Conservation (phyloP, 805 yeast species). For the Candida ponderosae region DNA sequence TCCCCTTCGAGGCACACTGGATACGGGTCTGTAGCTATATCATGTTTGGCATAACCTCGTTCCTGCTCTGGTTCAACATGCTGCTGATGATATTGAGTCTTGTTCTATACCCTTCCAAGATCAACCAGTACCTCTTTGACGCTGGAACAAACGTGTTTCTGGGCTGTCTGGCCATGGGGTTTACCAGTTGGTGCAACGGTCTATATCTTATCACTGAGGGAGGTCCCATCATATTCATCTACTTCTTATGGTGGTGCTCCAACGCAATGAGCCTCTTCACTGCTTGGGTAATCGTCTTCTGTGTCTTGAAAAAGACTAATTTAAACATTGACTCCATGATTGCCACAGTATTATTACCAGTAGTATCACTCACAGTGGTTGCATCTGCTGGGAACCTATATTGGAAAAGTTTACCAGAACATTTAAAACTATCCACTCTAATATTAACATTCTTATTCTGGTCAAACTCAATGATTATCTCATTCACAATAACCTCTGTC, state of each 20-base stretch:
- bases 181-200: conserved; percentile 55
- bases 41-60: conserved; percentile 52
- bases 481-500: conserved; percentile 45
- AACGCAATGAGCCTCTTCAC: conserved; percentile 44
- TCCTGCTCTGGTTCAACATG: conserved; percentile 36
- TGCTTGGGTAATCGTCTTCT: conserved; percentile 51
- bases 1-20: conserved; percentile 62
- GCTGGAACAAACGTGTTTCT: conserved; percentile 50
- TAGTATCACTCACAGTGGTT: conserved; percentile 75
- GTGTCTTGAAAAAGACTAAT: conserved; percentile 26
- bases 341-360: conserved; percentile 59
- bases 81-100: conserved; percentile 34
- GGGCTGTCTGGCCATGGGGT: conserved; percentile 82
- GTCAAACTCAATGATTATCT: conserved; percentile 60
- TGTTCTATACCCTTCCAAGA: conserved; percentile 22
- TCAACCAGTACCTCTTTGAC: conserved; percentile 26
- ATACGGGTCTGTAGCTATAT: conserved; percentile 47
- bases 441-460: conserved; percentile 51
- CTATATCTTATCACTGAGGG: conserved; percentile 36
- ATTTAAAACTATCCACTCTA: conserved; percentile 43
- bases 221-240: conserved; percentile 33
- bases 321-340: conserved; percentile 34
- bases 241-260: conserved; percentile 71
- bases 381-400: conserved; percentile 64
- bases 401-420: conserved; percentile 32